Evolutionary conservation across 192 early-diverging fungal genomes (phyloP), one percentile per base, ranked within the genome.

Genomic region (Cetraspora pellucida): DNA sequence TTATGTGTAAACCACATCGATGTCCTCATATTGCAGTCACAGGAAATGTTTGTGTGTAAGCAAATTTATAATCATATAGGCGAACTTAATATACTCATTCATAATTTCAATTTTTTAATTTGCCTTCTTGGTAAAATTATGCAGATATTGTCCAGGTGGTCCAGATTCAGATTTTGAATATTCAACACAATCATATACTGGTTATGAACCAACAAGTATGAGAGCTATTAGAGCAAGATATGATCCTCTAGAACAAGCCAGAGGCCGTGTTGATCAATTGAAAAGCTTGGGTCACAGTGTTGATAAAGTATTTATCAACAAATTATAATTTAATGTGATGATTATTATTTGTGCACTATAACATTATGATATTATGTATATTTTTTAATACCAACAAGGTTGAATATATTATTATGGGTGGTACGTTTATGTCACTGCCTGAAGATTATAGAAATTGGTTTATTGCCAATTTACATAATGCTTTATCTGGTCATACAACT

Each of bases 111-210:
- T 11, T 10, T 30, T 21, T 70, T 6, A 23, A 63, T 30, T 23
- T 49, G 30, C 2, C 43, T 30, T 80, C 2, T 60, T 3, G 10
- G 28, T 50, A 27, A 19, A 37, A 37, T 25, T n/a, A 37, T 66
- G 19, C 76, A 91, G 90, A 17, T 93, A 97, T 83, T 96, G 97
- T 77, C 97, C 97, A 21, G 97, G 97, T 63, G 98, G 98, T 0
- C 98, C 98, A 3, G 98, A 99, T 80, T 97, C 96, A 8, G 98
- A 99, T 81, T 99, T 99, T 81, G 98, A 99, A 84, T 99, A 99
- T 84, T 97, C 95, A 57, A 99, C 98, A 59, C 98, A 99, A 82
- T 98, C 97, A n/a, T 99, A 99, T 75, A 99, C 98, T 27, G 98
- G 98, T 43, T 99, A 98, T 83, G 98, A 99, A 80, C 98, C 98